A percentile compares a stretch with the other conserved stretches of the same genome.
These are phyloP conservation scores for Macrophomina phaseolina DNA, from an alignment of 2,329 filamentous ascomycete genomes.

Conservation along the genomic window DNA sequence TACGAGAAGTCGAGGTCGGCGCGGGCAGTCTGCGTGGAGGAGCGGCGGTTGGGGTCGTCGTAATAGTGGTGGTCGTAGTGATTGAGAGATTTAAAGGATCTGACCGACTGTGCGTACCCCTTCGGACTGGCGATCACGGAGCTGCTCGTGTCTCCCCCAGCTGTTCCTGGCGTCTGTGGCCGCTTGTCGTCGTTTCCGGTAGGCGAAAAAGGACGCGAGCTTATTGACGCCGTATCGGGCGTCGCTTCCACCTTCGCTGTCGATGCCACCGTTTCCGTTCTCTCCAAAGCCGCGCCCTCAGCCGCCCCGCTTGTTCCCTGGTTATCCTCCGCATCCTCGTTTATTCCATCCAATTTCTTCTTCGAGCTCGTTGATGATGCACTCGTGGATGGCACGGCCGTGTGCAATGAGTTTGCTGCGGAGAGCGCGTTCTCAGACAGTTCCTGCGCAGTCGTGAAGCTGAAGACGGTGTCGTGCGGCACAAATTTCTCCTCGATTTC, in stretches of 20 bases:
- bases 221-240: conserved; percentile 20
- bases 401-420: conserved; percentile 85
- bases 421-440: conserved; percentile 88
- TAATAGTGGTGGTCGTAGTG: conserved; percentile 25
- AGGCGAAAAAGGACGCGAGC: conserved; percentile 20
- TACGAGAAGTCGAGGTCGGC: conserved; percentile 54
- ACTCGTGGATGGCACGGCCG: conserved; percentile 82
- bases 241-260: conserved; percentile 25
- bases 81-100: conserved; percentile 27
- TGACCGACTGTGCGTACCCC: conserved; percentile 27
- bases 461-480: conserved; percentile 84
- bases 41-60: conserved; percentile 48
- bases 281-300: conserved; percentile 16
- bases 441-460: conserved; percentile 75
- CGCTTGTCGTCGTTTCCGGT: conserved; percentile 17
- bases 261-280: conserved; percentile 20
- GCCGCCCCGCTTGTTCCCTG: conserved; percentile 4
- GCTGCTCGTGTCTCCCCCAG: conserved; percentile 30
- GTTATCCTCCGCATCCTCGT: conserved; percentile 84
- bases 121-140: conserved; percentile 32
- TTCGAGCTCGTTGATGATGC: conserved; percentile 71
- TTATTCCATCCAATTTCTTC: conserved; percentile 84
- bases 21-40: conserved; percentile 49
- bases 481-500: conserved; percentile 71
- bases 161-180: conserved; percentile 21